phyloP scores from a whole-genome alignment of 495 filamentous ascomycete species.

The Apiosordaria backusii region DNA sequence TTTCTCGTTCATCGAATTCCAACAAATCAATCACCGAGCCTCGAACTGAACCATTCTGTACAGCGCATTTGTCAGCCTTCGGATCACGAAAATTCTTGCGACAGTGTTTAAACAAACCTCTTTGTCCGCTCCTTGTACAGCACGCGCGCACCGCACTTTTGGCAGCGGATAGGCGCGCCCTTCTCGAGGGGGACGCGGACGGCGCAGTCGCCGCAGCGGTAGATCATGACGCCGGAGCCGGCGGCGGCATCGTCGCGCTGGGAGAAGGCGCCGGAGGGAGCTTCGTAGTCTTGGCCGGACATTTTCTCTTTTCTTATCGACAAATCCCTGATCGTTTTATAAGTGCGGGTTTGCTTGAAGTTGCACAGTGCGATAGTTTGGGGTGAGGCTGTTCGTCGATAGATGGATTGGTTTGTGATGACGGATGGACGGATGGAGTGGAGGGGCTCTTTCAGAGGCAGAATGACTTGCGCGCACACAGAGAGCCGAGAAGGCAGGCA shows the following conservation, averaged over 20 bases:
- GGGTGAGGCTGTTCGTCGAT: background rate
- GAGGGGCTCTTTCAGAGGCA: conserved; percentile 5
- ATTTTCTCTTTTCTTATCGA: conserved; percentile 31
- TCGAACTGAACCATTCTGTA: conserved; percentile 95
- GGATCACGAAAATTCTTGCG: background rate
- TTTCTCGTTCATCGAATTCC: background rate
- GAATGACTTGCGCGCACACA: background rate
- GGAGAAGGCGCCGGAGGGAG: conserved; percentile 22
- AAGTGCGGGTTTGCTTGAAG: background rate
- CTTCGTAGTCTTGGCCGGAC: conserved; percentile 59
- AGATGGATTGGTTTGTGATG: background rate
- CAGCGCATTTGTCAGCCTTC: conserved; percentile 13
- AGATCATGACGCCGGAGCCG: conserved; percentile 58
- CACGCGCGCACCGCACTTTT: conserved; percentile 93
- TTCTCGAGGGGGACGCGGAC: conserved; percentile 73
- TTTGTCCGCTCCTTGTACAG: conserved; percentile 98
- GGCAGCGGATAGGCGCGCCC: conserved; percentile 87
- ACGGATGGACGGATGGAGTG: background rate
- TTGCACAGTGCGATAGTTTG: background rate
- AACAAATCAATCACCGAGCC: conserved; percentile 57
- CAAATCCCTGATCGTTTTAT: too few relatives aligned
- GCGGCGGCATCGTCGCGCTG: conserved; percentile 33
- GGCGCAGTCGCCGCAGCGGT: conserved; percentile 93
- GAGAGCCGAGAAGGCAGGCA: conserved; percentile 14
- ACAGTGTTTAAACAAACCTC: conserved; percentile 53